Evolutionary conservation across 2,329 filamentous ascomycete genomes (phyloP).

Genomic region (Hymenoscyphus fructigenus): DNA sequence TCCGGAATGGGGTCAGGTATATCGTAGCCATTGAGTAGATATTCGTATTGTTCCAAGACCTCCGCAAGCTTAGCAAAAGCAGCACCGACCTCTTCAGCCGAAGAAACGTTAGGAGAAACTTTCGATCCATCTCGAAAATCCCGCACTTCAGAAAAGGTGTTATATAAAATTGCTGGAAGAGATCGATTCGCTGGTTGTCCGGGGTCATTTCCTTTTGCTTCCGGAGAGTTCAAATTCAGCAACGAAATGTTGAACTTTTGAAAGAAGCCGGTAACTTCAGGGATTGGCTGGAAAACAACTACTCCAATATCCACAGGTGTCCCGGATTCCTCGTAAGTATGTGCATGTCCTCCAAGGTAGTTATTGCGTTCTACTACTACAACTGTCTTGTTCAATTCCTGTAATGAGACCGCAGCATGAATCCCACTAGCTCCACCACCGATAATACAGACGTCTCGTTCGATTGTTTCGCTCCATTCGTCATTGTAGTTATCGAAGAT

Average conservation of each 20-base stretch:
- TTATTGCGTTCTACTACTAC: slow-evolving; percentile 8
- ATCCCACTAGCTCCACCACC: neutral
- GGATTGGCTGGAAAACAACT: neutral
- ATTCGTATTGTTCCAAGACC: neutral
- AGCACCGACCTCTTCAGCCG: neutral
- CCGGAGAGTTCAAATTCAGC: neutral
- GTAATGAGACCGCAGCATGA: neutral
- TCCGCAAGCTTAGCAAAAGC: neutral
- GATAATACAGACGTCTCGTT: neutral
- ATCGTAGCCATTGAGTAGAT: neutral
- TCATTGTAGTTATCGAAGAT: neutral
- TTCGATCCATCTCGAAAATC: neutral
- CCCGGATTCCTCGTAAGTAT: neutral
- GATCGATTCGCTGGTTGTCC: neutral
- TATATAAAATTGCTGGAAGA: neutral
- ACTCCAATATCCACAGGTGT: slow-evolving; percentile 3
- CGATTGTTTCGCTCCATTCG: neutral
- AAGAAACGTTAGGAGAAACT: neutral
- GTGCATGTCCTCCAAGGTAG: slow-evolving; percentile 2
- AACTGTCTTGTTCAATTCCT: slow-evolving; percentile 4
- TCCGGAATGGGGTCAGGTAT: neutral
- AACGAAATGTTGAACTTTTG: neutral
- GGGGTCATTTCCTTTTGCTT: neutral
- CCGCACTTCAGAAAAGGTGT: neutral
- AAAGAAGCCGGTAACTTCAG: neutral